Evolutionary conservation across 768 basidiomycete genomes (phyloP).

Genomic region (Fomitopsis pulvina): DNA sequence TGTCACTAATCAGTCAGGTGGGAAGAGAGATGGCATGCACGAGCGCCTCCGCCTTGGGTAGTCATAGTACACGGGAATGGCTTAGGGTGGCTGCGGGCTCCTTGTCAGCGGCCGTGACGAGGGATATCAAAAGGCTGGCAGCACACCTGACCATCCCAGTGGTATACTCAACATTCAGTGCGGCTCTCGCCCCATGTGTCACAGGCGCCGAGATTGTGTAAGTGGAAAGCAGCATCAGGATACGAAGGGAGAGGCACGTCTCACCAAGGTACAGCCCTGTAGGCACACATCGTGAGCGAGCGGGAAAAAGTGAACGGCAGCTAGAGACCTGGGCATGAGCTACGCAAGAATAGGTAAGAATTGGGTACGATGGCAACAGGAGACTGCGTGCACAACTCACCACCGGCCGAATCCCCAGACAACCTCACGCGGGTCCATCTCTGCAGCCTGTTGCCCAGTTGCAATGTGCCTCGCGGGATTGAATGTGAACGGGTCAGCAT

Average conservation of each 20-base stretch:
- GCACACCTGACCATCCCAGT: conserved; percentile 39
- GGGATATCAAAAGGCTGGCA: background rate
- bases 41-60: background rate
- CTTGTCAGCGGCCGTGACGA: background rate
- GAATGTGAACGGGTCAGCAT: conserved; percentile 24
- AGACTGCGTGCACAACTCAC: conserved; percentile 7
- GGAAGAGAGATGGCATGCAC: too few relatives aligned
- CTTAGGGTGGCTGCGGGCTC: background rate
- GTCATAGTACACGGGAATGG: background rate
- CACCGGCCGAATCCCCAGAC: conserved; percentile 31
- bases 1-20: too few relatives aligned
- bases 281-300: background rate
- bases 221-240: conserved; percentile 19
- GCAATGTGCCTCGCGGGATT: conserved; percentile 20
- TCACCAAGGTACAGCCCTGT: conserved; percentile 16
- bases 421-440: conserved; percentile 22
- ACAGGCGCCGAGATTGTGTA: conserved; percentile 30
- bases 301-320: background rate
- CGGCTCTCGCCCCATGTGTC: conserved; percentile 33
- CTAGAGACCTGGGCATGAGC: conserved; percentile 23
- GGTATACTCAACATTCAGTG: conserved; percentile 28
- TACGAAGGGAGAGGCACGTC: conserved; percentile 17
- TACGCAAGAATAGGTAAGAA: background rate
- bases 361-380: background rate
- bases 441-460: conserved; percentile 3